phyloP scores from a whole-genome alignment of 352 stramenopile species.

The Thraustochytrium striatum region DNA sequence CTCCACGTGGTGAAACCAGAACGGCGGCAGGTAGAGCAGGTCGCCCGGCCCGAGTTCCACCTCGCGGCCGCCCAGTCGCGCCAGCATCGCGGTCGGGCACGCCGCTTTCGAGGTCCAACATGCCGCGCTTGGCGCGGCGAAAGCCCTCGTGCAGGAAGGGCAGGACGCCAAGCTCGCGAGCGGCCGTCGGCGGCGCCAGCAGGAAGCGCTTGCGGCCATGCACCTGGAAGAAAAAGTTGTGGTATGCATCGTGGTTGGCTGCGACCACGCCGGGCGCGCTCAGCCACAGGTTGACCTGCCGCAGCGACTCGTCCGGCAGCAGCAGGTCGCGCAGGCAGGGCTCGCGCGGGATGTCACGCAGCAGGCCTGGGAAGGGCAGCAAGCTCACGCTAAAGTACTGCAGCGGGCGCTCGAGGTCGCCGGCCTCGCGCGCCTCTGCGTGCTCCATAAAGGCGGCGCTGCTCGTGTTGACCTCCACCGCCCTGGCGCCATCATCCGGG shows the following conservation, averaged over 20 bases:
- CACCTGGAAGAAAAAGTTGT: slow-evolving; percentile 8
- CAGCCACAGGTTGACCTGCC: not conserved
- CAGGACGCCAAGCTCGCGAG: not conserved
- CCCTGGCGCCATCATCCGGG: not conserved
- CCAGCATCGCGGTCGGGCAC: not conserved
- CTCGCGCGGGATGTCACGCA: not conserved
- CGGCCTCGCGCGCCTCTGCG: not conserved
- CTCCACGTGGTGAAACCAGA: slow-evolving; percentile 7
- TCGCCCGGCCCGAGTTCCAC: not conserved
- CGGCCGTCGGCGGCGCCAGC: not conserved
- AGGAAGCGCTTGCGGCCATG: slow-evolving; percentile 3
- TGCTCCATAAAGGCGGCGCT: not conserved
- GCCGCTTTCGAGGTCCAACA: not conserved
- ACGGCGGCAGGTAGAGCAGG: slow-evolving; percentile 2
- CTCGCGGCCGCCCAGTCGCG: not conserved
- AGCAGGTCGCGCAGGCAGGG: not conserved
- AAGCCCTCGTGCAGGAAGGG: not conserved
- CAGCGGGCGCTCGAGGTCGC: not conserved
- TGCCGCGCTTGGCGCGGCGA: not conserved
- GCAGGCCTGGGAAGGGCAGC: not conserved
- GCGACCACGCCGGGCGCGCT: not conserved
- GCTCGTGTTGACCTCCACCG: not conserved
- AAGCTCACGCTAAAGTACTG: not conserved
- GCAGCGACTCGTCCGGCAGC: not conserved
- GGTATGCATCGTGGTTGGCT: not conserved